phyloP scores from a whole-genome alignment of 139 green algal genomes.

The Gonium pectorale region DNA sequence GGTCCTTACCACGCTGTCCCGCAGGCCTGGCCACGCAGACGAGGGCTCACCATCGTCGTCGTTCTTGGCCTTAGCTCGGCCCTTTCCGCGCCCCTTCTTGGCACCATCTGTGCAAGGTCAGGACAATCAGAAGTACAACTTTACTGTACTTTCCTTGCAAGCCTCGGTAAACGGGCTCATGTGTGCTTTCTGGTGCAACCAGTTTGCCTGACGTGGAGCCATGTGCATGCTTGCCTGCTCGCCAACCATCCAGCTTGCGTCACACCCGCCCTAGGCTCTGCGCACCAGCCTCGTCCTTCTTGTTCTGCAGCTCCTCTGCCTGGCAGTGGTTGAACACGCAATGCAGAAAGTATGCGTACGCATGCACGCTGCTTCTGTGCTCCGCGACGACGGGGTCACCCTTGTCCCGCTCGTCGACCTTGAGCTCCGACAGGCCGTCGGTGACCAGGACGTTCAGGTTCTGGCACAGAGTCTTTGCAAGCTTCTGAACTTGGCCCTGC shows the following conservation, averaged over 20 bases:
- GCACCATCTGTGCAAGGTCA: not conserved
- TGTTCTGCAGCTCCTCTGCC: not conserved
- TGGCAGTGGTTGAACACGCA: not conserved
- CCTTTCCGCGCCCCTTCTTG: conserved; percentile 6
- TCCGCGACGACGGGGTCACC: not conserved
- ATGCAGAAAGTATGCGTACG: conserved; percentile 9
- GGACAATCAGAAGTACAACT: not conserved
- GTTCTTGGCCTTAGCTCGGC: not conserved
- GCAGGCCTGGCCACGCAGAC: not conserved
- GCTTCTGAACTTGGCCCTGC: not conserved
- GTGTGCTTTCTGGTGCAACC: too few species aligned
- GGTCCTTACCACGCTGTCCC: not conserved
- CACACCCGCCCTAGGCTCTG: too few species aligned
- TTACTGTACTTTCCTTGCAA: not conserved
- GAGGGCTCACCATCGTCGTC: not conserved
- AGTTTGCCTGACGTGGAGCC: too few species aligned
- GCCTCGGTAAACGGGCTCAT: not conserved
- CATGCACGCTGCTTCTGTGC: conserved; percentile 22
- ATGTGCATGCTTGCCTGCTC: not conserved
- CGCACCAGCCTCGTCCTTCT: conserved; percentile 3
- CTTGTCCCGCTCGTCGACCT: not conserved
- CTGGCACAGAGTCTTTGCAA: not conserved
- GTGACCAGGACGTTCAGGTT: conserved; percentile 1
- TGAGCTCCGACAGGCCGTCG: not conserved
- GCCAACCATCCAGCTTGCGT: too few species aligned